Conservation (phyloP, 23 red algal genomes). For the Pyropia yezoensis region DNA sequence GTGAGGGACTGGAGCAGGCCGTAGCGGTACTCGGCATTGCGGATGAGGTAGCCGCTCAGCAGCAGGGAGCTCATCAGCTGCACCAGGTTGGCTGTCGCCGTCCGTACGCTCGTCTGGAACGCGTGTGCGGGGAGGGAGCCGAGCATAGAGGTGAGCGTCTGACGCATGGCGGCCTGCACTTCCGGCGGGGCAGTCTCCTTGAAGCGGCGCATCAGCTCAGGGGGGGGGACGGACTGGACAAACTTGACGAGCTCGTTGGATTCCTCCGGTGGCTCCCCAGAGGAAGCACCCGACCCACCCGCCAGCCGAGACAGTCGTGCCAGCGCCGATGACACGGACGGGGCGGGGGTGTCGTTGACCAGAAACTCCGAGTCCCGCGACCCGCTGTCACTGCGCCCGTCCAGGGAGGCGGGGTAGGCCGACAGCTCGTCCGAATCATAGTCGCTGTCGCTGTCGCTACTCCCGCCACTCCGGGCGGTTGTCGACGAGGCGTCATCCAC, state of each 20-base stretch:
- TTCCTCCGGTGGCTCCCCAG: slow-evolving; percentile 5
- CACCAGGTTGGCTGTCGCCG: slow-evolving; percentile 70
- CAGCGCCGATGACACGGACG: slow-evolving; percentile 1
- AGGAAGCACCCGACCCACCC: no score
- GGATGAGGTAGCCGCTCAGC: slow-evolving; percentile 89
- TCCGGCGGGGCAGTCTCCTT: slow-evolving; percentile 52
- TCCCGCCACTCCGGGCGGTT: no score
- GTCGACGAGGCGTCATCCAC: no score
- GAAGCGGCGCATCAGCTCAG: slow-evolving; percentile 70
- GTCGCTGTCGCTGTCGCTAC: no score
- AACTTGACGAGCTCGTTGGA: slow-evolving; percentile 63
- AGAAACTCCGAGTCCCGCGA: slow-evolving; percentile 71
- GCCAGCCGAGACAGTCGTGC: no score
- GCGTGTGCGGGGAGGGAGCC: slow-evolving; percentile 65
- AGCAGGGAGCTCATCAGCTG: slow-evolving; percentile 78
- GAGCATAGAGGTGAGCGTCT: slow-evolving; percentile 79
- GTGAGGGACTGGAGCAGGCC: slow-evolving; percentile 37
- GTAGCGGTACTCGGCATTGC: slow-evolving; percentile 82
- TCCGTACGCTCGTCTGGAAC: slow-evolving; percentile 48
- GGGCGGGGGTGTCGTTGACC: slow-evolving; percentile 10
- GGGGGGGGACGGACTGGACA: slow-evolving; percentile 49
- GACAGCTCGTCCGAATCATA: no score
- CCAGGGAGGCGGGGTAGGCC: neutral
- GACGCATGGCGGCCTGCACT: slow-evolving; percentile 78
- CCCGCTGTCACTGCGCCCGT: slow-evolving; percentile 50